Conservation (phyloP, 176 grass and related monocot species). For the Coix lacrymajobi region DNA sequence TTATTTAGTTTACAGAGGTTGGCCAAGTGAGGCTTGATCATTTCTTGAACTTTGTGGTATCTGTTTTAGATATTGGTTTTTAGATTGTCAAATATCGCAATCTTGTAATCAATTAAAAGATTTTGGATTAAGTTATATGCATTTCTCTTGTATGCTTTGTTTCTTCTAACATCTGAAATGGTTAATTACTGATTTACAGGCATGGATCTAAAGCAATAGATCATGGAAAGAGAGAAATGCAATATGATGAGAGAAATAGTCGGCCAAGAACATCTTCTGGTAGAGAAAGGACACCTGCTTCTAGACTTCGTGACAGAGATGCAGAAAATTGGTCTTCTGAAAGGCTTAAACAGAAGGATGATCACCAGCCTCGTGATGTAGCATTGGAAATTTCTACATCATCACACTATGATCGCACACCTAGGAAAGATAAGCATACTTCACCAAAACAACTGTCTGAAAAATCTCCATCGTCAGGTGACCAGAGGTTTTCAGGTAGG, state of each 20-base stretch:
- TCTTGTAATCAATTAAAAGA: neutral
- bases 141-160: conserved; percentile 7
- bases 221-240: conserved; percentile 58
- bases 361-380: conserved; percentile 52
- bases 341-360: conserved; percentile 58
- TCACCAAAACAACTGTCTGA: conserved; percentile 60
- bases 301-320: conserved; percentile 59
- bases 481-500: conserved; percentile 71
- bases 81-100: conserved; percentile 1
- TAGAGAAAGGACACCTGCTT: conserved; percentile 62
- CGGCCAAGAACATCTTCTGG: conserved; percentile 48
- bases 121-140: conserved; percentile 4
- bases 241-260: conserved; percentile 65
- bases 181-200: conserved; percentile 40
- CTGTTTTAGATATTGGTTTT: neutral
- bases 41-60: neutral
- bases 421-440: conserved; percentile 59
- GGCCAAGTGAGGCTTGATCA: neutral
- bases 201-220: conserved; percentile 72
- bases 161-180: conserved; percentile 16
- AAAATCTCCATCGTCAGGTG: conserved; percentile 67
- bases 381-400: conserved; percentile 49
- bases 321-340: conserved; percentile 49
- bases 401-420: conserved; percentile 55
- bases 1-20: neutral